Evolutionary conservation across 148 eudicot genomes (phyloP).

Genomic region (Rheum nobile): DNA sequence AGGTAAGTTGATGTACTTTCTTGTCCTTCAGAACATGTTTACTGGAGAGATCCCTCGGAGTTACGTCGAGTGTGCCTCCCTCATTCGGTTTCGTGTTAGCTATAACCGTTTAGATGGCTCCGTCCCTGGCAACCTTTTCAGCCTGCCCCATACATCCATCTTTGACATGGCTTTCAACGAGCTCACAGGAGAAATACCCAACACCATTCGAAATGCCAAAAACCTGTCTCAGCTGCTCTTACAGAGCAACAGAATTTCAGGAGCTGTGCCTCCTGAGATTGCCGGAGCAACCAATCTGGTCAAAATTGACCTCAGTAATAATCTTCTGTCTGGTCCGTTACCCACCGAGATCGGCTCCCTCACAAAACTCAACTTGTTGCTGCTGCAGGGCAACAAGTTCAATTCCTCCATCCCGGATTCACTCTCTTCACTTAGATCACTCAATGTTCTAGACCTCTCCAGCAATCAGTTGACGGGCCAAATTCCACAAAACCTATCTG

Average conservation of each 20-base stretch:
- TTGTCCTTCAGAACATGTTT: conserved; percentile 47
- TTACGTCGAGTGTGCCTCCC: conserved; percentile 49
- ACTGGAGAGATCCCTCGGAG: conserved; percentile 50
- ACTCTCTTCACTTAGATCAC: conserved; percentile 42
- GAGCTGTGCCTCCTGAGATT: conserved; percentile 57
- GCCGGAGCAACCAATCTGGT: conserved; percentile 51
- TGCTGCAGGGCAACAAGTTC: conserved; percentile 53
- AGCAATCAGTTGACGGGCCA: conserved; percentile 51
- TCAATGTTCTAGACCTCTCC: conserved; percentile 78
- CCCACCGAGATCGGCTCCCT: conserved; percentile 62
- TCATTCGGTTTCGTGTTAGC: conserved; percentile 69
- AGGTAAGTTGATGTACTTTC: conserved; percentile 64
- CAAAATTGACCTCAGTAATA: conserved; percentile 73
- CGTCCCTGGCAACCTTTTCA: conserved; percentile 47
- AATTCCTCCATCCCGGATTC: conserved; percentile 61
- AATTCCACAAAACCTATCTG: conserved; percentile 47
- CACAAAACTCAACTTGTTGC: conserved; percentile 45
- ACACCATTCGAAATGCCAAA: conserved; percentile 41
- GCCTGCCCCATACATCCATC: conserved; percentile 59
- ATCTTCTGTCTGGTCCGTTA: conserved; percentile 57
- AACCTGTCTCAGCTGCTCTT: conserved; percentile 65
- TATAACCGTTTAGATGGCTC: conserved; percentile 44
- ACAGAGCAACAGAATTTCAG: conserved; percentile 62
- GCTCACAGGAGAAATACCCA: conserved; percentile 44
- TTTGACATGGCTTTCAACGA: conserved; percentile 59